Evolutionary conservation across 1,284 basidiomycete genomes (phyloP).

Genomic region (Ceratobasidium sp.): DNA sequence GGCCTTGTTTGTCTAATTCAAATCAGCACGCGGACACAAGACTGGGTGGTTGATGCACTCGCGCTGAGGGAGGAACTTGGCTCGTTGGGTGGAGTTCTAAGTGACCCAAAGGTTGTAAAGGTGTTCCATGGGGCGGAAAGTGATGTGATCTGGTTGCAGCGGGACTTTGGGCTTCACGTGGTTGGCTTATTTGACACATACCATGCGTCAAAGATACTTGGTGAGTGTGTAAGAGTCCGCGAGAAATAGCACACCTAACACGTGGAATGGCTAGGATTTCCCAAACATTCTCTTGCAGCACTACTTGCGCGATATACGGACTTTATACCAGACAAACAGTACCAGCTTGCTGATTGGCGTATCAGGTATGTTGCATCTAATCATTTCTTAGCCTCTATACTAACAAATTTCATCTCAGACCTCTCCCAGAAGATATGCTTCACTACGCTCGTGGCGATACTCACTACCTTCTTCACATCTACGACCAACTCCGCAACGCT

Average conservation of each 20-base stretch:
- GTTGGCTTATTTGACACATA: conserved; percentile 98
- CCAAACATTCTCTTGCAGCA: conserved; percentile 84
- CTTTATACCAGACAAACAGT: conserved; percentile 95
- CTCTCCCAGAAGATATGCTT: conserved; percentile 90
- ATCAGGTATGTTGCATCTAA: conserved; percentile 72
- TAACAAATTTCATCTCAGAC: conserved; percentile 63
- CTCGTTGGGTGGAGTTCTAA: conserved; percentile 82
- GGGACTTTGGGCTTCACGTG: conserved; percentile 93
- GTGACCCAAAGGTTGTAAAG: conserved; percentile 89
- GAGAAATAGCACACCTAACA: not conserved
- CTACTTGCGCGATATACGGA: conserved; percentile 92
- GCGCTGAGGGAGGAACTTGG: conserved; percentile 79
- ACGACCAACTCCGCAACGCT: conserved; percentile 91
- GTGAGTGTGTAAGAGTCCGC: conserved; percentile 59
- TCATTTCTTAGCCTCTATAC: conserved; percentile 22
- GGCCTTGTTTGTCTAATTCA: conserved; percentile 97
- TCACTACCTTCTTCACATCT: conserved; percentile 93
- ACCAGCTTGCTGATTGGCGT: conserved; percentile 97
- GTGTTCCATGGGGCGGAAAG: conserved; percentile 95
- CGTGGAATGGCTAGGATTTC: conserved; percentile 70
- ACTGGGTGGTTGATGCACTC: conserved; percentile 91
- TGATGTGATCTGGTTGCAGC: conserved; percentile 96
- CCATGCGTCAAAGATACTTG: conserved; percentile 90
- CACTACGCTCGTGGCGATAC: conserved; percentile 96
- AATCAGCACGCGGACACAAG: conserved; percentile 85